These are phyloP conservation scores for Umbelopsis vinacea DNA, from an alignment of 192 early-diverging fungal genomes.

Conservation along the genomic window DNA sequence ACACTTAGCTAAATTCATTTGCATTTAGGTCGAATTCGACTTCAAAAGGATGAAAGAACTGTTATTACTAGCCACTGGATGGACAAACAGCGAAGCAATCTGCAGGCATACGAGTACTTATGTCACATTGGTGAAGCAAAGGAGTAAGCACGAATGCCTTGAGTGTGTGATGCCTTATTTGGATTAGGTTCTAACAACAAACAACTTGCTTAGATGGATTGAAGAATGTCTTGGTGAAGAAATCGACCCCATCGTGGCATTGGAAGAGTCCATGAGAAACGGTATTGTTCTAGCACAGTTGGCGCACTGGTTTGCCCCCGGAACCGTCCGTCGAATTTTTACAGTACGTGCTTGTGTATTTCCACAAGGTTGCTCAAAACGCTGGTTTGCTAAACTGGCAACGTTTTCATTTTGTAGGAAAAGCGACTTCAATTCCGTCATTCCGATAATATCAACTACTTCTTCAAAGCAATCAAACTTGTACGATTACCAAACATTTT, in stretches of 20 bases:
- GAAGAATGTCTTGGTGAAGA: constrained; percentile 88
- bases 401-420: constrained; percentile 48
- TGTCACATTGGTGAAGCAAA: constrained; percentile 99
- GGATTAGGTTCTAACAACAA: constrained; percentile 2
- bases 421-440: constrained; percentile 87
- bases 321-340: constrained; percentile 86
- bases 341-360: constrained; percentile 43
- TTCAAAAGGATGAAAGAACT: constrained; percentile 45
- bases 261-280: constrained; percentile 93
- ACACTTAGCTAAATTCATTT: not conserved
- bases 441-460: constrained; percentile 98
- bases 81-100: constrained; percentile 83
- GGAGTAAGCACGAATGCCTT: constrained; percentile 66
- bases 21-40: constrained; percentile 44
- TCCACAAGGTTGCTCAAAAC: not conserved
- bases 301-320: constrained; percentile 81
- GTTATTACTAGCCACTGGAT: constrained; percentile 71
- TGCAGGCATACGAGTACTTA: constrained; percentile 98
- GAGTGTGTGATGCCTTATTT: not conserved
- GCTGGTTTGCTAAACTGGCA: not conserved
- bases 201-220: constrained; percentile 78
- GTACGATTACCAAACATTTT: constrained; percentile 89
- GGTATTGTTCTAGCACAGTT: constrained; percentile 92
- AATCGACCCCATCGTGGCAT: constrained; percentile 72
- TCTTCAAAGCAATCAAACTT: constrained; percentile 78